phyloP scores from a whole-genome alignment of 176 grass and related monocot genomes.

The Aegilops longissima region DNA sequence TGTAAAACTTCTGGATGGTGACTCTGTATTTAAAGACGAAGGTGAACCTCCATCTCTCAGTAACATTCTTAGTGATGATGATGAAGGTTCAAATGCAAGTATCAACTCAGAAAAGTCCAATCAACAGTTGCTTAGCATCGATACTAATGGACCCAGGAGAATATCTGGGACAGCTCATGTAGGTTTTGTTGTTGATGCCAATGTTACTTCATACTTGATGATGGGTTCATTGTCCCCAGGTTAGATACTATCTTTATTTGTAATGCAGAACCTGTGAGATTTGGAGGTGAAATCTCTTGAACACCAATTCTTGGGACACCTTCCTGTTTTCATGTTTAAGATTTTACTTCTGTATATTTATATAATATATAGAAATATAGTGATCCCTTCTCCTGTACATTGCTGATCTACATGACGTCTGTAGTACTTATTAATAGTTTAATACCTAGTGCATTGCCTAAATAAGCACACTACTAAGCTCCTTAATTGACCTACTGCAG shows the following conservation, averaged over 20 bases:
- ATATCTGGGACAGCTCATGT: conserved; percentile 77
- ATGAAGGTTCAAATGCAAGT: conserved; percentile 91
- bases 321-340: background rate
- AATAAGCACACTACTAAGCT: conserved; percentile 1
- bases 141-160: conserved; percentile 58
- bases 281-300: conserved; percentile 26
- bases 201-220: conserved; percentile 99
- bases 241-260: conserved; percentile 41
- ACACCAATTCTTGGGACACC: background rate
- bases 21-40: conserved; percentile 63
- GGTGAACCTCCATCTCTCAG: conserved; percentile 41
- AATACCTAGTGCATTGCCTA: conserved; percentile 7
- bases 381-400: conserved; percentile 1
- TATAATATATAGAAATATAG: background rate
- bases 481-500: conserved; percentile 51
- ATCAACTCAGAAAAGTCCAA: conserved; percentile 78
- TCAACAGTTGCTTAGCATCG: conserved; percentile 47
- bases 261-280: background rate
- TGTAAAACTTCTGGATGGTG: conserved; percentile 78
- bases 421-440: background rate
- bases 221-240: conserved; percentile 99
- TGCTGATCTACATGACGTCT: conserved; percentile 4
- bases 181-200: conserved; percentile 96
- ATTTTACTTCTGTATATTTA: background rate
- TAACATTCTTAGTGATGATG: conserved; percentile 93